phyloP scores from a whole-genome alignment of 768 basidiomycete species.

The Tylopilus subfusipes region DNA sequence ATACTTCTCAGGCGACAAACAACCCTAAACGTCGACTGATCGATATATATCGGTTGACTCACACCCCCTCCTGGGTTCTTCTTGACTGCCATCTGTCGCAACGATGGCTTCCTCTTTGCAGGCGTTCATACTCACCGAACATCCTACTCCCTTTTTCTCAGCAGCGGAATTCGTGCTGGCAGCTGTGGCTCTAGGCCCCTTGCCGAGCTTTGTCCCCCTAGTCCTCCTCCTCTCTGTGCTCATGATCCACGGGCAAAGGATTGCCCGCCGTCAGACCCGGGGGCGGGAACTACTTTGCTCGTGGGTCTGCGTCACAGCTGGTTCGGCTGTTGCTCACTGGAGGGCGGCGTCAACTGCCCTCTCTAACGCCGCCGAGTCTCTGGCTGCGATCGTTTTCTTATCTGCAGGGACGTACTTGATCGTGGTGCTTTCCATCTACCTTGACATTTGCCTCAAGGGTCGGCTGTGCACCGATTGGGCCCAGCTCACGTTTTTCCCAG shows the following conservation, averaged over 20 bases:
- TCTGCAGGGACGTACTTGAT: conserved; percentile 44
- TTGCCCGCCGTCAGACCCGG: conserved; percentile 28
- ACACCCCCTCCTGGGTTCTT: neutral
- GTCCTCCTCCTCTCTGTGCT: conserved; percentile 26
- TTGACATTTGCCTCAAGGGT: conserved; percentile 37
- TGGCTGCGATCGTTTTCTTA: conserved; percentile 42
- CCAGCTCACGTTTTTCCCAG: conserved; percentile 59
- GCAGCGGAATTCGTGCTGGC: conserved; percentile 23
- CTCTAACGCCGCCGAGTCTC: conserved; percentile 47
- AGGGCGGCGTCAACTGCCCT: conserved; percentile 50
- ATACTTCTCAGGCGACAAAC: conserved; percentile 17
- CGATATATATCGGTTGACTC: conserved; percentile 13
- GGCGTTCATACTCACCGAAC: conserved; percentile 21
- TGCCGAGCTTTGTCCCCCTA: conserved; percentile 35
- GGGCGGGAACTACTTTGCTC: conserved; percentile 32
- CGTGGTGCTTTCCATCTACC: conserved; percentile 38
- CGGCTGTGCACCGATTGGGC: conserved; percentile 34
- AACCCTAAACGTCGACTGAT: conserved; percentile 15
- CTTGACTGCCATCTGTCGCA: conserved; percentile 7
- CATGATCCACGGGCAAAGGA: conserved; percentile 32
- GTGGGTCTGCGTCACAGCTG: conserved; percentile 37
- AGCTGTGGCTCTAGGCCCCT: conserved; percentile 25
- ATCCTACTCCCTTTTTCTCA: conserved; percentile 26
- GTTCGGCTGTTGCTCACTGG: conserved; percentile 40
- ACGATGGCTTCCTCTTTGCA: conserved; percentile 23